These are phyloP conservation scores for Daldinia vernicosa DNA, from an alignment of 495 filamentous ascomycete genomes.

Conservation along the genomic window DNA sequence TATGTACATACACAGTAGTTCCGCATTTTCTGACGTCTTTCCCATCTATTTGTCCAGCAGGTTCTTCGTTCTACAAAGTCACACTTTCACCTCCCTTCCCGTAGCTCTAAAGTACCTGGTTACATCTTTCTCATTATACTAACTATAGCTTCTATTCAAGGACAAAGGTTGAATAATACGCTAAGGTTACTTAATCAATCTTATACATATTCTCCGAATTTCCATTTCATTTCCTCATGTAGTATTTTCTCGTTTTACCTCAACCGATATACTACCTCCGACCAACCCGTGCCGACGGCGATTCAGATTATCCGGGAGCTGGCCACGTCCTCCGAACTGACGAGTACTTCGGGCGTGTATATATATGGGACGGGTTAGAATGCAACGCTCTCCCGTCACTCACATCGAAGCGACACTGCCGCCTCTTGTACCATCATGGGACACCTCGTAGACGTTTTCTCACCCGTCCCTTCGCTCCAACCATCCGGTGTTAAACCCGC, in stretches of 20 bases:
- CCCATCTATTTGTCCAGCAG: neutral
- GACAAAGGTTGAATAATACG: neutral
- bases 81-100: neutral
- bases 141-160: neutral
- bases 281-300: neutral
- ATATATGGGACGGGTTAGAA: constrained; percentile 14
- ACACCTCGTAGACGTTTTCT: constrained; percentile 28
- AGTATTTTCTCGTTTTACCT: neutral
- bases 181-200: neutral
- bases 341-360: neutral
- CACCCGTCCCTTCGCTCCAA: constrained; percentile 30
- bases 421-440: constrained; percentile 36
- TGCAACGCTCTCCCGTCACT: constrained; percentile 8
- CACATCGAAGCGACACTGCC: constrained; percentile 12
- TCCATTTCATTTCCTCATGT: neutral
- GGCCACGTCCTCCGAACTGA: neutral
- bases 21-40: constrained; percentile 28
- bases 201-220: neutral
- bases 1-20: no score
- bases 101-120: neutral
- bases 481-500: neutral
- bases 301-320: neutral
- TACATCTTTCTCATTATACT: neutral
- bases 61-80: neutral
- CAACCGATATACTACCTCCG: neutral